Evolutionary conservation across 1,284 basidiomycete genomes (phyloP).

Genomic region (Wallemia hederae): DNA sequence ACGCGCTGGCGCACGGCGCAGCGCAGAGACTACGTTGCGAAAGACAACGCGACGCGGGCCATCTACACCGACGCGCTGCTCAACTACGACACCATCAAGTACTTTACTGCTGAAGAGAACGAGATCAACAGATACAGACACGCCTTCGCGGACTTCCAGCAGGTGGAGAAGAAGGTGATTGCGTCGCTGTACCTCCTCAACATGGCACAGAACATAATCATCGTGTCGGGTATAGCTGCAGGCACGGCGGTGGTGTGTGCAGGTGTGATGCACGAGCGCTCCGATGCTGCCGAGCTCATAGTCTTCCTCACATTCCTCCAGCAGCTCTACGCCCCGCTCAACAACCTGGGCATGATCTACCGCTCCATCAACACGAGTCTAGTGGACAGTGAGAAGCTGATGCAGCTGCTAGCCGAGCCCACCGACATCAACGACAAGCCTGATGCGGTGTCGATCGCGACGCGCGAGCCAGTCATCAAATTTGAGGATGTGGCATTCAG

Average conservation of each 20-base stretch:
- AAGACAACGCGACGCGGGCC: constrained; percentile 25
- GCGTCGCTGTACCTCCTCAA: constrained; percentile 41
- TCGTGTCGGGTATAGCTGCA: constrained; percentile 22
- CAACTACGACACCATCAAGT: constrained; percentile 54
- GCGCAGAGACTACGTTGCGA: constrained; percentile 27
- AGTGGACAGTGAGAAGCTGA: constrained; percentile 44
- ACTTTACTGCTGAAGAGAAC: constrained; percentile 51
- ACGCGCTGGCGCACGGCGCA: constrained; percentile 41
- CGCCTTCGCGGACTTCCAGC: constrained; percentile 45
- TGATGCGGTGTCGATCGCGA: constrained; percentile 36
- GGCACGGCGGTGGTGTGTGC: constrained; percentile 6
- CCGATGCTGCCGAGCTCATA: constrained; percentile 28
- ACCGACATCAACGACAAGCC: constrained; percentile 54
- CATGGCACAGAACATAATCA: constrained; percentile 47
- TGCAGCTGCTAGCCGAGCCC: constrained; percentile 42
- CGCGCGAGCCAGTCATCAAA: constrained; percentile 48
- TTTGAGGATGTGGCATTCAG: constrained; percentile 23
- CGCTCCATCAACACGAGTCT: constrained; percentile 19
- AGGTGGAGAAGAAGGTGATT: constrained; percentile 40
- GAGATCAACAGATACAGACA: constrained; percentile 41
- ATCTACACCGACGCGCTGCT: constrained; percentile 41
- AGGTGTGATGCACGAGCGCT: background rate
- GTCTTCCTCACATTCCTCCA: constrained; percentile 49
- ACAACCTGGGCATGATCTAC: constrained; percentile 27
- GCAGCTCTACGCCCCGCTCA: constrained; percentile 39